phyloP scores from a whole-genome alignment of 2,329 filamentous ascomycete genomes.

The Aureobasidium zeae region DNA sequence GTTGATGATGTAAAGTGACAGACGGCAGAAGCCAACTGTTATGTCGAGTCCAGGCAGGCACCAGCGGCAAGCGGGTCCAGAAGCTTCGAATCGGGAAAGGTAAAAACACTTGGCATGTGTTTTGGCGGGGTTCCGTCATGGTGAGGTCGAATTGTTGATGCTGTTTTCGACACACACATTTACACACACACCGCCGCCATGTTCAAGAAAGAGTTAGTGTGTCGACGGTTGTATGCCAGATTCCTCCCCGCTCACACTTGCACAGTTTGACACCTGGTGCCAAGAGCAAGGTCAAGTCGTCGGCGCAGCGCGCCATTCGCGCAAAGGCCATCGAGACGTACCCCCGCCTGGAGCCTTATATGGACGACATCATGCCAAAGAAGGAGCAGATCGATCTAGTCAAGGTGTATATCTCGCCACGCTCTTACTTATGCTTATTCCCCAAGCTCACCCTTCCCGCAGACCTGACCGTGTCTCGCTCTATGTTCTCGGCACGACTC shows the following conservation, averaged over 20 bases:
- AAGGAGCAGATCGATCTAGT: constrained; percentile 83
- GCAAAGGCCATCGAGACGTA: constrained; percentile 74
- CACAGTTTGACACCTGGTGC: constrained; percentile 62
- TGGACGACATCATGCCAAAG: constrained; percentile 92
- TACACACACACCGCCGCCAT: constrained; percentile 43
- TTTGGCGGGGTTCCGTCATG: constrained; percentile 15
- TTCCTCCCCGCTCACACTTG: constrained; percentile 15
- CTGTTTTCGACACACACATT: not conserved
- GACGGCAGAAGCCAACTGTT: not conserved
- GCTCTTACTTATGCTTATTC: no score
- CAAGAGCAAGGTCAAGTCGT: constrained; percentile 96
- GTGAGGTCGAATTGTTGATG: constrained; percentile 12
- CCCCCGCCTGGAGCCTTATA: constrained; percentile 74
- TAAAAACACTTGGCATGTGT: constrained; percentile 15
- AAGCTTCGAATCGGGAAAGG: no score
- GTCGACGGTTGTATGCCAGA: constrained; percentile 13
- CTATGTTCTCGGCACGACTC: constrained; percentile 68
- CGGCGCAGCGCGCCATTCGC: constrained; percentile 78
- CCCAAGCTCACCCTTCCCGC: not conserved
- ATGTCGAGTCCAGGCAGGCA: not conserved
- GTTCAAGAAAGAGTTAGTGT: constrained; percentile 84
- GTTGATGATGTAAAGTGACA: not conserved
- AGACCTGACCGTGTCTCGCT: constrained; percentile 79
- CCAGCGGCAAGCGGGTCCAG: constrained; percentile 1
- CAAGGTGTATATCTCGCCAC: constrained; percentile 54